Conservation (phyloP, 2,329 filamentous ascomycete species). For the Ophiostoma fasciatum region DNA sequence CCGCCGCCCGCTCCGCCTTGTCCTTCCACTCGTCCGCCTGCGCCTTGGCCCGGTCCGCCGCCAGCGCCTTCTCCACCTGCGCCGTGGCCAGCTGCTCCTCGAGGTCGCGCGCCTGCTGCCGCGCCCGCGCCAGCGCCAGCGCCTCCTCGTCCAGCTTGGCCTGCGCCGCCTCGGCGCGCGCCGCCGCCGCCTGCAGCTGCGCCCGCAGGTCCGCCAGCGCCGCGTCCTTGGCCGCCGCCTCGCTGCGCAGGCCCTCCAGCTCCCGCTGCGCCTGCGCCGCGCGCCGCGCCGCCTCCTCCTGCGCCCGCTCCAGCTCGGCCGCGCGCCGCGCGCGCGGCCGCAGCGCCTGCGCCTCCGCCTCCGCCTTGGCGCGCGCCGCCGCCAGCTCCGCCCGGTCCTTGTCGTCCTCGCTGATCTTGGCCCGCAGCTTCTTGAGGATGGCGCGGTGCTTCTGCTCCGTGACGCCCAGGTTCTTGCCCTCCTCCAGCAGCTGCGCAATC, state of each 20-base stretch:
- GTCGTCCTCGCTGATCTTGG: slow-evolving; percentile 50
- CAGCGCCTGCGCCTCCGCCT: slow-evolving; percentile 31
- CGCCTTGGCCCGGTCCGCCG: slow-evolving; percentile 47
- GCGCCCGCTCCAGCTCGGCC: slow-evolving; percentile 39
- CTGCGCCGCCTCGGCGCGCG: slow-evolving; percentile 52
- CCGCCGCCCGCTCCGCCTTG: slow-evolving; percentile 56
- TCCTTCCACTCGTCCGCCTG: slow-evolving; percentile 61
- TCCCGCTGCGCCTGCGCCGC: slow-evolving; percentile 43
- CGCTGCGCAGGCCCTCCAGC: slow-evolving; percentile 36
- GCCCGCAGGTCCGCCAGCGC: slow-evolving; percentile 53
- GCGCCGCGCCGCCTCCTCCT: slow-evolving; percentile 38
- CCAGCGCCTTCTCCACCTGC: slow-evolving; percentile 63
- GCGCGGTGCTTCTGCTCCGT: slow-evolving; percentile 73
- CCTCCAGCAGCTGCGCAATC: slow-evolving; percentile 79
- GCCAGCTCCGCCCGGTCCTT: slow-evolving; percentile 46
- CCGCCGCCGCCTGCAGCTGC: slow-evolving; percentile 53
- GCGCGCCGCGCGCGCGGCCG: slow-evolving; percentile 33
- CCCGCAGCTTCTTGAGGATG: slow-evolving; percentile 67
- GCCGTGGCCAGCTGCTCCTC: slow-evolving; percentile 48
- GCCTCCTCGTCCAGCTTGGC: slow-evolving; percentile 52
- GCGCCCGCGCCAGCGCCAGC: slow-evolving; percentile 51
- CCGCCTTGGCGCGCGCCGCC: slow-evolving; percentile 43
- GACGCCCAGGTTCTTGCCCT: slow-evolving; percentile 77
- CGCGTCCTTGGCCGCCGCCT: slow-evolving; percentile 47
- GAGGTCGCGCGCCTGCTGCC: slow-evolving; percentile 34